Percentiles rank a stretch among this genome's conserved stretches.
phyloP scores from a whole-genome alignment of 78 protist species.

The Isochrysis galbana region DNA sequence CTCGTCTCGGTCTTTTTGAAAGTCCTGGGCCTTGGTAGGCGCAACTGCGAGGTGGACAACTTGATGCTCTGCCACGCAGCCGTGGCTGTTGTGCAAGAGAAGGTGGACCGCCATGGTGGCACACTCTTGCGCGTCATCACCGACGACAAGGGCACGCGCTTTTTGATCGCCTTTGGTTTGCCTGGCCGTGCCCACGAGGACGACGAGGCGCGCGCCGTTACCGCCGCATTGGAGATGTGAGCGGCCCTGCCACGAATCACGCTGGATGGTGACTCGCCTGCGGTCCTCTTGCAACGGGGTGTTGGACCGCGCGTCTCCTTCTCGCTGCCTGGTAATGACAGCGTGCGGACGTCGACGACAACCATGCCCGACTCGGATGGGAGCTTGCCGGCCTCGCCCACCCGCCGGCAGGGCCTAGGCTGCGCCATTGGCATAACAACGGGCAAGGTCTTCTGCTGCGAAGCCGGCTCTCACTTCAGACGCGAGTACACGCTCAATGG shows the following conservation, averaged over 20 bases:
- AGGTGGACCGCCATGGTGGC: not conserved
- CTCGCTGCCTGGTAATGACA: too few relatives aligned
- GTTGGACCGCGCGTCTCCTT: too few relatives aligned
- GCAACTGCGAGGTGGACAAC: not conserved
- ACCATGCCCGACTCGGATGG: too few relatives aligned
- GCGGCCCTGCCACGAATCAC: not conserved
- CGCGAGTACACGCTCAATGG: conserved; percentile 23
- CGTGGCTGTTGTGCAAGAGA: not conserved
- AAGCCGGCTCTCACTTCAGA: not conserved
- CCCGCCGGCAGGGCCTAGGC: not conserved
- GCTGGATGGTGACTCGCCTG: too few relatives aligned
- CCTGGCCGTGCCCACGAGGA: not conserved
- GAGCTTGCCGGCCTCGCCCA: too few relatives aligned
- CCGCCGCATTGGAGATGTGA: not conserved
- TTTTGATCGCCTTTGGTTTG: conserved; percentile 12
- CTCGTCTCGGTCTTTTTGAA: not conserved
- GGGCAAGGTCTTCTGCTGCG: conserved; percentile 22
- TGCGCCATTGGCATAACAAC: conserved; percentile 26
- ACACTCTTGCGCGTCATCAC: not conserved
- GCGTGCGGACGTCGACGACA: too few relatives aligned
- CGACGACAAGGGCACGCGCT: conserved; percentile 48
- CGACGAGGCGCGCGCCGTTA: conserved; percentile 24
- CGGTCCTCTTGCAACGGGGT: too few relatives aligned
- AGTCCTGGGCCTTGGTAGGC: not conserved
- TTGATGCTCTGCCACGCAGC: not conserved